Base-by-base conservation (phyloP, 257 asterid genomes). In the Lycium ferocissimum region DNA sequence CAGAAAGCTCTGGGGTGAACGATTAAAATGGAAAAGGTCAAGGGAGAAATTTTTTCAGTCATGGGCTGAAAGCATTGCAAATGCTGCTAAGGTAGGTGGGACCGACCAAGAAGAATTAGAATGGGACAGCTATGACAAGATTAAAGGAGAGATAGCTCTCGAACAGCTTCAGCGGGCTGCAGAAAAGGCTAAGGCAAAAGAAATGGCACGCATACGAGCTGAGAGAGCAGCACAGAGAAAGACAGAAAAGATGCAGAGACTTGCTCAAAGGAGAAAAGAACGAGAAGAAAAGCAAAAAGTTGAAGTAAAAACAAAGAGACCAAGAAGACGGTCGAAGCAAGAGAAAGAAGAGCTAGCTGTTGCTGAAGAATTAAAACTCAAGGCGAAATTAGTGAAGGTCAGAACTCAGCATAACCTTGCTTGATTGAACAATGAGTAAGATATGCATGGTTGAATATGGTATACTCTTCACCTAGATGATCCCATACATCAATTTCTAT, bases 361-460 rank as follows among this genome's bases (percentile, higher is more conserved):
- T 84, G 87, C 80, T 83, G 88, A 87, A 79, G 98, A 89, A 86
- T 88, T 91, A 20, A 94, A 92, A 84, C 95, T 96, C 85, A 93
- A 92, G 92, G 98, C 91, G 81, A 92, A 94, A 84, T 88, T 94
- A 76, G 84, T 88, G 90, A 95, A 95, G 98, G 99, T 96, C 90
- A 83, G 40, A 56, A 37, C 47, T 47, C 38, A 65, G 11, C 45
- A 56, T 26, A 62, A 37, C 66, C 49, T 59, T 58, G 37, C 76
- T 71, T 76, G 22, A 49, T 47, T 37, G 35, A 37, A 57, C 47
- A 45, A 37, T 69, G 70, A 43, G 7, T 72, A 10, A 18, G 4
- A 63, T 18, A 67, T 53, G 49, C 82, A n/a, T 45, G 38, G 58
- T 57, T 33, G 82, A 7, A 78, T 78, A 13, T 53, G 49, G 82